A percentile compares a stretch with the other conserved stretches of the same genome.
Evolutionary conservation across 768 basidiomycete species (phyloP).

Genomic region (Lyophyllum shimeji): DNA sequence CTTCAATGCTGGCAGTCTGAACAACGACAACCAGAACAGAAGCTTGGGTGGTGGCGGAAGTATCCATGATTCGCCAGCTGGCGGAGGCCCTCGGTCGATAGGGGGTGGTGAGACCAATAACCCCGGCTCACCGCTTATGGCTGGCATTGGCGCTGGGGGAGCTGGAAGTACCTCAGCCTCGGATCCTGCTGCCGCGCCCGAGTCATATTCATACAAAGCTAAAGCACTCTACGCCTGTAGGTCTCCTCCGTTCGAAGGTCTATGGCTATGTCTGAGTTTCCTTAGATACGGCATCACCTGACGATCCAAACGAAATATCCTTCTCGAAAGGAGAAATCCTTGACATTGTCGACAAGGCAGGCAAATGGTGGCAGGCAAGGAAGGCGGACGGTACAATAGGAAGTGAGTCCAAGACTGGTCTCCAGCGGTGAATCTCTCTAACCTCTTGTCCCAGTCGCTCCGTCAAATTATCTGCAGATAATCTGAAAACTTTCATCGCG

Average conservation of each 20-base stretch:
- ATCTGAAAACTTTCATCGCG: constrained; percentile 41
- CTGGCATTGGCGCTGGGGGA: constrained; percentile 63
- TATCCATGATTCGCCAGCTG: constrained; percentile 48
- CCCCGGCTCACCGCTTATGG: constrained; percentile 66
- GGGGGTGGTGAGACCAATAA: constrained; percentile 46
- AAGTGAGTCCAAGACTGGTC: constrained; percentile 55
- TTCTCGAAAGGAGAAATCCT: constrained; percentile 91
- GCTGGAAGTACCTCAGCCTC: constrained; percentile 21
- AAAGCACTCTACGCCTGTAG: constrained; percentile 90
- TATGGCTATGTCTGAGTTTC: constrained; percentile 19
- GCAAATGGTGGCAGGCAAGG: constrained; percentile 91
- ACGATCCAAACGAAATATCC: constrained; percentile 95
- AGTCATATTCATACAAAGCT: constrained; percentile 68
- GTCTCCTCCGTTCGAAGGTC: constrained; percentile 24
- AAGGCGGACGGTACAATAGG: constrained; percentile 75
- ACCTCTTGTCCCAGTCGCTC: constrained; percentile 56
- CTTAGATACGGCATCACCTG: constrained; percentile 87
- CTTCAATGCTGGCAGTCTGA: constrained; percentile 46
- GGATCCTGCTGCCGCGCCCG: constrained; percentile 30
- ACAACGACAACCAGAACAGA: constrained; percentile 36
- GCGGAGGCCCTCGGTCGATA: constrained; percentile 39
- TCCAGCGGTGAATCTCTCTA: not conserved
- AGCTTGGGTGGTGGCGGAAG: constrained; percentile 48
- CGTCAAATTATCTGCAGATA: constrained; percentile 84
- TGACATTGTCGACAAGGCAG: constrained; percentile 90